A percentile compares a stretch with the other conserved stretches of the same genome.
phyloP scores from a whole-genome alignment of 306 rosid genomes.

The Acmispon strigosus region DNA sequence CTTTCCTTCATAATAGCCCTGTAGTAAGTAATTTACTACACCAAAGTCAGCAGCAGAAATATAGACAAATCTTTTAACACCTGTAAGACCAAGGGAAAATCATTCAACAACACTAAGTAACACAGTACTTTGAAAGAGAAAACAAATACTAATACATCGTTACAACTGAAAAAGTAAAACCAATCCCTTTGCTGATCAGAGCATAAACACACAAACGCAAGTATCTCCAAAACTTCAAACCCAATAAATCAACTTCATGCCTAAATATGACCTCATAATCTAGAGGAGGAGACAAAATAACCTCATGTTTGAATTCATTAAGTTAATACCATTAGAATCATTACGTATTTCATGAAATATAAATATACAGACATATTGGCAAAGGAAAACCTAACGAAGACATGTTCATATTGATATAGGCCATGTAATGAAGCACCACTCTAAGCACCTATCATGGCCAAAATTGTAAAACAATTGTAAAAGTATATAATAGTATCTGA shows the following conservation, averaged over 20 bases:
- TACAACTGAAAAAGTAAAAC: neutral
- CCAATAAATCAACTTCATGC: neutral
- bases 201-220: neutral
- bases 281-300: neutral
- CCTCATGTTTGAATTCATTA: neutral
- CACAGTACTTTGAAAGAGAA: neutral
- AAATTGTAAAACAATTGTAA: neutral
- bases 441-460: neutral
- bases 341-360: neutral
- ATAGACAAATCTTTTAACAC: constrained; percentile 87
- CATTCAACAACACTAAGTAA: neutral
- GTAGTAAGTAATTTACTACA: constrained; percentile 59
- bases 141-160: neutral
- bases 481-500: neutral
- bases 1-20: constrained; percentile 96
- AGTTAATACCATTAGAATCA: neutral
- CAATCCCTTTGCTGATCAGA: neutral
- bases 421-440: neutral
- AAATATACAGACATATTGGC: neutral
- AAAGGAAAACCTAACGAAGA: neutral
- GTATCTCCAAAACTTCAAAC: neutral
- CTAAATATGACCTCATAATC: neutral
- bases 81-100: constrained; percentile 36
- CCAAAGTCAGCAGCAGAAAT: constrained; percentile 98
- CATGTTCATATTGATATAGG: neutral